Percentiles rank a stretch among this genome's conserved stretches.
phyloP scores from a whole-genome alignment of 805 yeast species.

The Cyberlindnera amylophila region DNA sequence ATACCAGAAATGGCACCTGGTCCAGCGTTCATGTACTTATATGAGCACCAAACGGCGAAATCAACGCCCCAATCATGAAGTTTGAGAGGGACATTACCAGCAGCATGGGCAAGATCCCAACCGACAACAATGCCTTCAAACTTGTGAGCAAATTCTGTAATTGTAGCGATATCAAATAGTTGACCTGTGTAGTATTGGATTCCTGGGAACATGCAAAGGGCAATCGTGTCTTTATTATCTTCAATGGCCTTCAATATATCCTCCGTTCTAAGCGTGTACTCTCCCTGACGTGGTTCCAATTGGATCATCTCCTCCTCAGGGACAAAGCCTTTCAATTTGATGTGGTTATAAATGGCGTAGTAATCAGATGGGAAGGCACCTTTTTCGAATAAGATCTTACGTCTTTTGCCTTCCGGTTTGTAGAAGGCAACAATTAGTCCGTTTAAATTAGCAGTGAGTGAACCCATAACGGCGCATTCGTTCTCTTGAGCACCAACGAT shows the following conservation, averaged over 20 bases:
- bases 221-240: conserved; percentile 54
- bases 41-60: conserved; percentile 93
- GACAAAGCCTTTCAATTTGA: conserved; percentile 51
- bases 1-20: conserved; percentile 93
- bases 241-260: conserved; percentile 57
- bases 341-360: conserved; percentile 78
- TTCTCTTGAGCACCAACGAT: conserved; percentile 68
- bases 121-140: conserved; percentile 56
- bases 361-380: conserved; percentile 91
- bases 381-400: conserved; percentile 77
- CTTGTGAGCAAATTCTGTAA: conserved; percentile 59
- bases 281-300: conserved; percentile 55
- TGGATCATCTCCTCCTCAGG: conserved; percentile 56
- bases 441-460: conserved; percentile 79
- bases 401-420: conserved; percentile 52
- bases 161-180: conserved; percentile 65
- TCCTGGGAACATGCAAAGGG: conserved; percentile 79
- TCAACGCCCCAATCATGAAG: conserved; percentile 90
- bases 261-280: conserved; percentile 54
- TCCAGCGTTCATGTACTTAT: conserved; percentile 87
- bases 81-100: conserved; percentile 73
- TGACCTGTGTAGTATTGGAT: conserved; percentile 94
- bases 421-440: conserved; percentile 71
- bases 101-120: conserved; percentile 96
- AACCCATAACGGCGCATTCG: conserved; percentile 90